Conservation (phyloP, 1,284 basidiomycete species). For the Tranzscheliella williamsii region DNA sequence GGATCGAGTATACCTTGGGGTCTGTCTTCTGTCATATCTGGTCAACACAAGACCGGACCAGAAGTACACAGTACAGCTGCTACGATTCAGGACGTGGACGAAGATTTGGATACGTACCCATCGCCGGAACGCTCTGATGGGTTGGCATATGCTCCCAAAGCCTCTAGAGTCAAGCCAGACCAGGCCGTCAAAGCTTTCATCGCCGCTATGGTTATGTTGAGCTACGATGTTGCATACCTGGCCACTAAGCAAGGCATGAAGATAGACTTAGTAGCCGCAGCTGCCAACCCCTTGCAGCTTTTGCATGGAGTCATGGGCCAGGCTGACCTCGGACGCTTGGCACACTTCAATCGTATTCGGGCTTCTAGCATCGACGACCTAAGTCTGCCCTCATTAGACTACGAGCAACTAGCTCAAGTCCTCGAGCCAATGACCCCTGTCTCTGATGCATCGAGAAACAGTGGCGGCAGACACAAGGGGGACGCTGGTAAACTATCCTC, state of each 20-base stretch:
- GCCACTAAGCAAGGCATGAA: slow-evolving; percentile 38
- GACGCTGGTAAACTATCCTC: slow-evolving; percentile 1
- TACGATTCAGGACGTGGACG: neutral
- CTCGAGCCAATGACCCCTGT: slow-evolving; percentile 25
- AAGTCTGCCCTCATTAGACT: slow-evolving; percentile 20
- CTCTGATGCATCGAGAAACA: slow-evolving; percentile 22
- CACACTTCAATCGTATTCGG: slow-evolving; percentile 22
- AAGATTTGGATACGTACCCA: neutral
- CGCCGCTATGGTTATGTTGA: slow-evolving; percentile 44
- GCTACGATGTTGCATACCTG: slow-evolving; percentile 45
- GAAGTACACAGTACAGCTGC: neutral
- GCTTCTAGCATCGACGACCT: slow-evolving; percentile 19
- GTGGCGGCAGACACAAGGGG: slow-evolving; percentile 1
- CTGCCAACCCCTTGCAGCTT: slow-evolving; percentile 38
- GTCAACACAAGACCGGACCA: neutral
- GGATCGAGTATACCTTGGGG: slow-evolving; percentile 29
- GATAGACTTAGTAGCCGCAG: slow-evolving; percentile 45
- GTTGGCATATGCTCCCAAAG: neutral
- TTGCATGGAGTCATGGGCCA: slow-evolving; percentile 15
- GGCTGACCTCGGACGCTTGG: slow-evolving; percentile 19
- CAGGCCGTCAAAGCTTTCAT: slow-evolving; percentile 38
- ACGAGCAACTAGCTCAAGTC: slow-evolving; percentile 37
- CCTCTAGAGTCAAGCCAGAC: slow-evolving; percentile 19
- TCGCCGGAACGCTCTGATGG: neutral
- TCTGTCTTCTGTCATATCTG: slow-evolving; percentile 4